Conservation (phyloP, 2,329 filamentous ascomycete genomes). For the Trichoderma atrobrunneum region DNA sequence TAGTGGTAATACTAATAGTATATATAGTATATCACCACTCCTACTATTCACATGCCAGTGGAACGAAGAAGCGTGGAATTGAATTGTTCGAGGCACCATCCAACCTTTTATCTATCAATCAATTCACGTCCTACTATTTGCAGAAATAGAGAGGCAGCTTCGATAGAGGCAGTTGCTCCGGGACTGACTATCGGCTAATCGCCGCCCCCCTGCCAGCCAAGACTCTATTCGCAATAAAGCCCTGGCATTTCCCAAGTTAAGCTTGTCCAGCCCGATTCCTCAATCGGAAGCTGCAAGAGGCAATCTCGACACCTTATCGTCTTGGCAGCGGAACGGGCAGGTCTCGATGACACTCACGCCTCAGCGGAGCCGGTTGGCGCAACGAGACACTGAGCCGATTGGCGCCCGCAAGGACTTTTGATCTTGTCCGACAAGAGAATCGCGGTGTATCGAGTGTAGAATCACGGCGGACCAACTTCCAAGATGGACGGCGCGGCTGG, state of each 20-base stretch:
- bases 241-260: conserved; percentile 6
- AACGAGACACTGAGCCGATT: not conserved
- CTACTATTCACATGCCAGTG: not conserved
- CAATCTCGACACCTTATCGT: conserved; percentile 11
- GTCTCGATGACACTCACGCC: not conserved
- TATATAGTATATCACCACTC: not conserved
- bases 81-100: not conserved
- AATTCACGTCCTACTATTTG: not conserved
- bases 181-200: not conserved
- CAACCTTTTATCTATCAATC: not conserved
- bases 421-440: not conserved
- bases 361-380: not conserved
- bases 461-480: not conserved
- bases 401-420: not conserved
- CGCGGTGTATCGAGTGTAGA: not conserved
- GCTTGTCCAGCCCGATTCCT: not conserved
- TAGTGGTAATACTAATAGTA: not conserved
- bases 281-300: conserved; percentile 6
- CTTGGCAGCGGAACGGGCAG: conserved; percentile 2
- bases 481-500: conserved; percentile 1
- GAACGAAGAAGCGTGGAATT: not conserved
- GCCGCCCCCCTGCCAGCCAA: not conserved
- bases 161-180: not conserved
- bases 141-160: not conserved
- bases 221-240: not conserved